Base-by-base conservation (phyloP, 176 grass and related monocot genomes). In the Ensete ventricosum region DNA sequence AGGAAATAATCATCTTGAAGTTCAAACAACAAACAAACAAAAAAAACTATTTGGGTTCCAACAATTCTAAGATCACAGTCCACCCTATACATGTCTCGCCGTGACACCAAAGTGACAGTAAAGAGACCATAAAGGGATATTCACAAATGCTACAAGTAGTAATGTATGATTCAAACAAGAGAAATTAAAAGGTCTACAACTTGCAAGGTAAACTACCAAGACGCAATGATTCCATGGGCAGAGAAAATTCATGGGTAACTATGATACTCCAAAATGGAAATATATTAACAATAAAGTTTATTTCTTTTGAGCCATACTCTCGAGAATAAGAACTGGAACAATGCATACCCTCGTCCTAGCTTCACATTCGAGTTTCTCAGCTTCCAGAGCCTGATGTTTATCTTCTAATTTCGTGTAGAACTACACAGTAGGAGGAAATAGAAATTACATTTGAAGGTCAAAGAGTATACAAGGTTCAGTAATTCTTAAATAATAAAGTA, bases 391-490 rank as follows among this genome's bases (percentile, higher is more conserved):
- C 55, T 92, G 85, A 14, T 89, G 84, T 69, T 92, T 92, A 80
- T 89, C 90, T 82, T 87, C 90, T 81, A 92, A 78, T 82, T 92
- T 89, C 53, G 90, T 84, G 77, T 92, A 89, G 59, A 89, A 92
- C 90, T 92, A 84, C 73, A 67, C 11, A 81, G 83, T 43, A 79
- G 14, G 64, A 74, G 9, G 73, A 64, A 67, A 58, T 52, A 17
- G 17, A 63, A 82, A 55, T 75, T 53, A 27, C 16, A 23, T 43
- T 64, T 50, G 4, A 50, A 70, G 50, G n/a, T 43, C 34, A 66
- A n/a, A 23, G 69, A 26, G 11, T 22, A 85, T 70, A 59, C 16
- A 62, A 14, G n/a, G 8, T 76, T 68, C 64, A 81, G 76, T 9
- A 54, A 29, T n/a, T 13, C 19, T 50, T 9, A 82, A 43, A 43